Conservation (phyloP, 345 rosid species). For the Syzygium grande region DNA sequence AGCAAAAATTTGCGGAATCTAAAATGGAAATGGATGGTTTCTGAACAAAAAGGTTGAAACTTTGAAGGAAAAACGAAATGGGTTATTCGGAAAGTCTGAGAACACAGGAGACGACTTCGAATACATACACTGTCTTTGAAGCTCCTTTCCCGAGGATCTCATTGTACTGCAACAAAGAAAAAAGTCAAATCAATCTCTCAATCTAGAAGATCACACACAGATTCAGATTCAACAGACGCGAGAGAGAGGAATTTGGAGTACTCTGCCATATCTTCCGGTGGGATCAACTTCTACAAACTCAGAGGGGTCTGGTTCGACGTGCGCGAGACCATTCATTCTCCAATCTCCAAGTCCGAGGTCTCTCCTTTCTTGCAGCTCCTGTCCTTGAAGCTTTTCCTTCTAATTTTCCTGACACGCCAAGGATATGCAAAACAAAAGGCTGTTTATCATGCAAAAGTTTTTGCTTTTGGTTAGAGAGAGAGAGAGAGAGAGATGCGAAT, state of each 20-base stretch:
- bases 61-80: slow-evolving; percentile 13
- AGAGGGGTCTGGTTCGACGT: slow-evolving; percentile 35
- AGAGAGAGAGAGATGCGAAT: neutral
- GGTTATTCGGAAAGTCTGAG: slow-evolving; percentile 1
- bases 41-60: neutral
- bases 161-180: slow-evolving; percentile 48
- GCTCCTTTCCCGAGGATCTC: slow-evolving; percentile 97
- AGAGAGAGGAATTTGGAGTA: slow-evolving; percentile 7
- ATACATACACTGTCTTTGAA: slow-evolving; percentile 86
- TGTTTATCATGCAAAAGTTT: neutral
- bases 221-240: neutral
- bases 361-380: neutral
- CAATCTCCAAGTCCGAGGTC: neutral
- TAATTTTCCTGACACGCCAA: neutral
- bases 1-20: neutral
- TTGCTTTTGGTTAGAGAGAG: neutral
- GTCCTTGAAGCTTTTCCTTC: neutral
- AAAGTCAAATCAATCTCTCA: neutral
- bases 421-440: neutral
- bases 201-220: neutral
- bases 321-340: slow-evolving; percentile 54
- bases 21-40: neutral
- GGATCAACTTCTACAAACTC: slow-evolving; percentile 98
- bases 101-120: slow-evolving; percentile 9
- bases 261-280: slow-evolving; percentile 96